Percentiles rank a stretch among this genome's conserved stretches.
phyloP scores from a whole-genome alignment of 2,329 filamentous ascomycete species.

The Aspergillus udagawae region DNA sequence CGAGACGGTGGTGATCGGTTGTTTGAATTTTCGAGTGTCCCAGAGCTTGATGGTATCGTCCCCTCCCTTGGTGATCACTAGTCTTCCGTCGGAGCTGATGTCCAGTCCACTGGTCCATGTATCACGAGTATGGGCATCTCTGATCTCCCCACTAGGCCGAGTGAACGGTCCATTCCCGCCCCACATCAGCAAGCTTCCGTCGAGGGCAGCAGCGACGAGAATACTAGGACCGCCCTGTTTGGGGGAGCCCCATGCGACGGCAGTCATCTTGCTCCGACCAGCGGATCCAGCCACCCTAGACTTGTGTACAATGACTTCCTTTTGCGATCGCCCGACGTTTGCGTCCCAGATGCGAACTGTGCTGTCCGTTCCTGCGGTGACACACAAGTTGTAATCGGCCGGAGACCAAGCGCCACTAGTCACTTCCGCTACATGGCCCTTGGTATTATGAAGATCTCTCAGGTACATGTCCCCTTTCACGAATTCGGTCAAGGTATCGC shows the following conservation, averaged over 20 bases:
- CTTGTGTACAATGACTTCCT: conserved; percentile 93
- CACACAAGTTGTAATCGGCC: conserved; percentile 74
- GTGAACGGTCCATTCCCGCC: conserved; percentile 80
- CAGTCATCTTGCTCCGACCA: conserved; percentile 89
- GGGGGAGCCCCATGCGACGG: conserved; percentile 78
- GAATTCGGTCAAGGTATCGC: conserved; percentile 79
- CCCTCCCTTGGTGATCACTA: conserved; percentile 85
- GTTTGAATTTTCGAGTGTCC: conserved; percentile 95
- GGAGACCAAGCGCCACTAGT: conserved; percentile 90
- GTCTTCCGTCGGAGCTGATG: conserved; percentile 82
- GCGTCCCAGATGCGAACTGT: conserved; percentile 96
- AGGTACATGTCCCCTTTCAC: conserved; percentile 98
- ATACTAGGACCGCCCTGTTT: conserved; percentile 73
- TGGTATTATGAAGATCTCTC: conserved; percentile 95
- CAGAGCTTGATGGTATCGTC: conserved; percentile 93
- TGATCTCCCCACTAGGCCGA: conserved; percentile 76
- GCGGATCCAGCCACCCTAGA: conserved; percentile 83
- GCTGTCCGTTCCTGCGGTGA: conserved; percentile 91
- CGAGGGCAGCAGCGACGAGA: conserved; percentile 76
- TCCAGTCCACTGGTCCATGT: conserved; percentile 93
- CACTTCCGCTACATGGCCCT: conserved; percentile 90
- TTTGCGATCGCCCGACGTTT: conserved; percentile 84
- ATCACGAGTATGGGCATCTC: conserved; percentile 73
- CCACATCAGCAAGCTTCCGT: conserved; percentile 91
- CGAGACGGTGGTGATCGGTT: conserved; percentile 72